Conservation (phyloP, 306 rosid genomes). For the Dalbergia cultrata region DNA sequence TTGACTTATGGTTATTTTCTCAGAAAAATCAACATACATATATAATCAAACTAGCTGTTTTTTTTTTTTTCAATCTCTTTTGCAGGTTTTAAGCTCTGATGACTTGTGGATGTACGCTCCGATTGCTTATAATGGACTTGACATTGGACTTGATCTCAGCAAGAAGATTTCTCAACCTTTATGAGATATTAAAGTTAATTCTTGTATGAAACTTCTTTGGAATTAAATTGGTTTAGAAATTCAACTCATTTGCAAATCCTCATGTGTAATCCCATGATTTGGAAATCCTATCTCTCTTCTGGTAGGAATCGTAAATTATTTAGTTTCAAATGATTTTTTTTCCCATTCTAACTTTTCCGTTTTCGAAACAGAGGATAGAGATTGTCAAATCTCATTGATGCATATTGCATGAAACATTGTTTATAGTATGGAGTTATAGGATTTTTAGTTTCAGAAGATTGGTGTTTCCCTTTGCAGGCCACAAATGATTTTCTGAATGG, state of each 20-base stretch:
- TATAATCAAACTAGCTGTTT: not conserved
- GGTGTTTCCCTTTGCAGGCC: no score
- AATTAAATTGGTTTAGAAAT: slow-evolving; percentile 13
- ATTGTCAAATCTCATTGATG: no score
- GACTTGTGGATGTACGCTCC: slow-evolving; percentile 82
- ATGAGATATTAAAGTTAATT: not conserved
- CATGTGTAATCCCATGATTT: slow-evolving; percentile 19
- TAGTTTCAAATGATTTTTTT: slow-evolving; percentile 1
- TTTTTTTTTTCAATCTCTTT: not conserved
- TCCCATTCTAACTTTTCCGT: not conserved
- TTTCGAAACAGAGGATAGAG: no score
- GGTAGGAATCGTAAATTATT: slow-evolving; percentile 31
- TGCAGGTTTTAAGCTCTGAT: slow-evolving; percentile 81
- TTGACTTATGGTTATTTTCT: not conserved
- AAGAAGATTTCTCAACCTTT: no score
- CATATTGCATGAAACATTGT: no score
- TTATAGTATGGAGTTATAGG: no score
- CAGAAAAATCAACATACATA: not conserved
- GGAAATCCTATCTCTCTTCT: slow-evolving; percentile 32
- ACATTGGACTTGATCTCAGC: slow-evolving; percentile 38
- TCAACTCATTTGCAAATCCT: slow-evolving; percentile 11
- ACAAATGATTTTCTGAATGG: no score
- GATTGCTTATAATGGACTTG: slow-evolving; percentile 77
- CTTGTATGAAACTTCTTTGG: slow-evolving; percentile 4
- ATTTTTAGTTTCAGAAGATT: no score